phyloP scores from a whole-genome alignment of 148 eudicot genomes.

The Simmondsia chinensis region DNA sequence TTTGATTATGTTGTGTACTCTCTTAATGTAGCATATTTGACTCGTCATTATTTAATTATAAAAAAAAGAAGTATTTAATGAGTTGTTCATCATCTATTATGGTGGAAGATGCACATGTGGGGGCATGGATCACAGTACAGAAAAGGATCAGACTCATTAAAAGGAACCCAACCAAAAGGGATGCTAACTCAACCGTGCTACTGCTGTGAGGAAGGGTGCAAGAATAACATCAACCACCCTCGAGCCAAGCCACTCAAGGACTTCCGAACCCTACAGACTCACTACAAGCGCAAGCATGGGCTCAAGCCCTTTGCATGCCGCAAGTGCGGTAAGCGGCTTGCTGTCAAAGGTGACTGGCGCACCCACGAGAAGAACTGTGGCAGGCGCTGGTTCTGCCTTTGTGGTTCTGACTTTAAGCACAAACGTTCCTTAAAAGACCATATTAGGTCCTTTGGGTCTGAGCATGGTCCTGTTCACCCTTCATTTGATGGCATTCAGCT shows the following conservation, averaged over 20 bases:
- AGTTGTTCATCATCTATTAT: no score
- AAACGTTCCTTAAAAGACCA: slow-evolving; percentile 85
- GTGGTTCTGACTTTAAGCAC: slow-evolving; percentile 89
- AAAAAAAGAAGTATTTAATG: no score
- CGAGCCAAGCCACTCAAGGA: slow-evolving; percentile 70
- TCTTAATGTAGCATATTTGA: no score
- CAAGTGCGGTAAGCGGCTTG: slow-evolving; percentile 57
- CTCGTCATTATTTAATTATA: no score
- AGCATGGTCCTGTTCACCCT: slow-evolving; percentile 36
- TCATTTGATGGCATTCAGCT: slow-evolving; percentile 14
- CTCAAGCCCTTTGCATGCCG: slow-evolving; percentile 49
- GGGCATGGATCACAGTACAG: slow-evolving; percentile 79
- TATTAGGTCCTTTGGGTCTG: slow-evolving; percentile 51
- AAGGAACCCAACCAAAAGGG: slow-evolving; percentile 54
- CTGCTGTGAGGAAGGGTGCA: slow-evolving; percentile 78
- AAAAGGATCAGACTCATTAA: slow-evolving; percentile 61
- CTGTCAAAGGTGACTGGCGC: slow-evolving; percentile 89
- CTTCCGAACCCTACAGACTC: slow-evolving; percentile 75
- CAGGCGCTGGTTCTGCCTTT: slow-evolving; percentile 75
- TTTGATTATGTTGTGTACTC: no score
- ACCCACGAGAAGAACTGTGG: slow-evolving; percentile 95
- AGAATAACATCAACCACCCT: slow-evolving; percentile 63
- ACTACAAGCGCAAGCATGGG: slow-evolving; percentile 83
- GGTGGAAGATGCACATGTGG: slow-evolving; percentile 79
- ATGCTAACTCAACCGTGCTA: slow-evolving; percentile 61